These are phyloP conservation scores for Kwoniella heveanensis DNA, from an alignment of 768 basidiomycete species.

Conservation along the genomic window DNA sequence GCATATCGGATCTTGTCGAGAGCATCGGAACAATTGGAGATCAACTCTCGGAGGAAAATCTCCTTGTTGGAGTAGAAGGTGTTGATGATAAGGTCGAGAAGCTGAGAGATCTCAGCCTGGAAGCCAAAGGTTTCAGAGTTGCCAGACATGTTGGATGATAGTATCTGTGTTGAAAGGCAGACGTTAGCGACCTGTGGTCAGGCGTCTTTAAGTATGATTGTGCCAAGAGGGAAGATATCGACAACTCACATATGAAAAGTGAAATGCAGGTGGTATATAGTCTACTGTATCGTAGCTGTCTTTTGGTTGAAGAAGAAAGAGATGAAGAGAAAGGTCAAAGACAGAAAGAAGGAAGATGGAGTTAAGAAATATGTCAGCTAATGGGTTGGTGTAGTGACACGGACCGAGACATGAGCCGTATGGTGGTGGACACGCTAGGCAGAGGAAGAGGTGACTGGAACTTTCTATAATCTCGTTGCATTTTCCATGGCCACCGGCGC, in stretches of 20 bases:
- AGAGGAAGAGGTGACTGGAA: constrained; percentile 15
- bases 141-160: constrained; percentile 35
- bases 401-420: not conserved
- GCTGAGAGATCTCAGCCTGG: constrained; percentile 99
- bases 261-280: constrained; percentile 15
- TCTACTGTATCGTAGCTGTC: constrained; percentile 9
- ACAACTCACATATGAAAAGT: constrained; percentile 8
- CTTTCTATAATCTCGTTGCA: constrained; percentile 14
- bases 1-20: constrained; percentile 98
- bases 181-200: too few species aligned
- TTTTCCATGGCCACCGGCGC: not conserved
- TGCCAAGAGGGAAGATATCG: too few species aligned
- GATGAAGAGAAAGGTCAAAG: not conserved
- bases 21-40: constrained; percentile 93
- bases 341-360: not conserved
- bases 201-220: too few species aligned
- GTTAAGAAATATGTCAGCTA: not conserved
- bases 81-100: constrained; percentile 99
- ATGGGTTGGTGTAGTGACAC: not conserved
- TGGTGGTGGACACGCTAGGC: not conserved
- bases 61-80: constrained; percentile 99
- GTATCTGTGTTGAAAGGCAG: not conserved
- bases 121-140: constrained; percentile 54
- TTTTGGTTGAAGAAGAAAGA: constrained; percentile 7
- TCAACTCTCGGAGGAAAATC: constrained; percentile 98